A percentile compares a stretch with the other conserved stretches of the same genome.
Evolutionary conservation across 345 rosid species (phyloP).

Genomic region (sweet orange (Citrus sinensis)): DVS_A1.0 CM039164.1:3900001-3900500

Average conservation of each 20-base stretch:
- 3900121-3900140: constrained; percentile 3
- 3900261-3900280: background rate
- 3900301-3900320: background rate
- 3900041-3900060: constrained; percentile 40
- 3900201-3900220: constrained; percentile 78
- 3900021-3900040: constrained; percentile 95
- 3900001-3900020: constrained; percentile 94
- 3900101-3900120: background rate
- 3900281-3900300: constrained; percentile 1
- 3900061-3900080: background rate
- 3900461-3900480: constrained; percentile 58
- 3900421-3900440: constrained; percentile 92
- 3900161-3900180: constrained; percentile 70
- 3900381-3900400: constrained; percentile 76
- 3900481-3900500: constrained; percentile 72
- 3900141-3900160: constrained; percentile 99
- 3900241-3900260: background rate
- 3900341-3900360: constrained; percentile 53
- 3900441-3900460: constrained; percentile 45
- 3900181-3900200: constrained; percentile 57
- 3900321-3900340: constrained; percentile 1
- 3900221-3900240: constrained; percentile 77
- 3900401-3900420: constrained; percentile 97
- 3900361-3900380: constrained; percentile 95
- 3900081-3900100: background rate